phyloP scores from a whole-genome alignment of 257 asterid species.

The Lantana camara region DNA sequence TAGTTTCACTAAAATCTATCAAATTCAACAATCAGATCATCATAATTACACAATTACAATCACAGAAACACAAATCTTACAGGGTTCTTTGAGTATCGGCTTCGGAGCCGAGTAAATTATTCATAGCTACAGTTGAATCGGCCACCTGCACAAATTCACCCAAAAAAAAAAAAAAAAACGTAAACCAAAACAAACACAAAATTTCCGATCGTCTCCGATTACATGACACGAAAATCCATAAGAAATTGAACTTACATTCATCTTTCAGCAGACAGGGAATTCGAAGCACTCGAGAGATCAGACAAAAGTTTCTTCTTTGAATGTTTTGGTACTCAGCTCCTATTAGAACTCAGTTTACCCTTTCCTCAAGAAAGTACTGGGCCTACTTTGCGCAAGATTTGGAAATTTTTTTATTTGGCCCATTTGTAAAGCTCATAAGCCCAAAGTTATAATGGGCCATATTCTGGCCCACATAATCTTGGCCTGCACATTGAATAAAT shows the following conservation, averaged over 20 bases:
- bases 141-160: constrained; percentile 39
- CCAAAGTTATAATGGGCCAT: not conserved
- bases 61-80: constrained; percentile 41
- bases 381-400: not conserved
- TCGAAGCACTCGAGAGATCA: constrained; percentile 13
- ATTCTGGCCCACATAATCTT: not conserved
- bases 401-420: not conserved
- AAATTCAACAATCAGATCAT: constrained; percentile 29
- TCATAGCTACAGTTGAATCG: constrained; percentile 54
- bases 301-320: not conserved
- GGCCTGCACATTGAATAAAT: not conserved
- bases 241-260: constrained; percentile 36
- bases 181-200: not conserved
- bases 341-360: constrained; percentile 35
- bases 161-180: not conserved
- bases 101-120: constrained; percentile 55
- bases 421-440: not conserved
- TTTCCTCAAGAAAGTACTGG: constrained; percentile 41
- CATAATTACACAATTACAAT: not conserved
- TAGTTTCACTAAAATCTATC: not conserved
- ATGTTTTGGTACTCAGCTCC: not conserved
- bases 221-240: not conserved
- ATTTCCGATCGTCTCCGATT: not conserved
- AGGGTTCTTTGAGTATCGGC: constrained; percentile 74
- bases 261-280: constrained; percentile 25